Evolutionary conservation across 2,329 filamentous ascomycete species (phyloP).

Genomic region (Phialocephala subalpina): DNA sequence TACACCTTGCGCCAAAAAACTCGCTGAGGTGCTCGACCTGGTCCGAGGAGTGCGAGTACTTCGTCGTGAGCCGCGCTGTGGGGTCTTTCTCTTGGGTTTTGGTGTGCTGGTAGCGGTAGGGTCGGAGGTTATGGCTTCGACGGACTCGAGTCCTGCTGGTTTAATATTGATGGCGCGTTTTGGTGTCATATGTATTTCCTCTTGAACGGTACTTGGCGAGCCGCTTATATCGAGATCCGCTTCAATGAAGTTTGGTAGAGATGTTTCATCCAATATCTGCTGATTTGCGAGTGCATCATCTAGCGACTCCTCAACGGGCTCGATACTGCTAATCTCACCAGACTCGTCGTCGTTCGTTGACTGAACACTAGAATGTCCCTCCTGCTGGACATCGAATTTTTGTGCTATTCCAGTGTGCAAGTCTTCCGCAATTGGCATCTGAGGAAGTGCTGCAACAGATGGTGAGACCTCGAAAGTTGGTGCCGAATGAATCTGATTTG

Average conservation of each 20-base stretch:
- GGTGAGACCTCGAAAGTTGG: neutral
- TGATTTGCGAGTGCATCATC: neutral
- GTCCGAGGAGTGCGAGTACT: conserved; percentile 27
- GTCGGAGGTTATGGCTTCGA: neutral
- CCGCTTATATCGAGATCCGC: neutral
- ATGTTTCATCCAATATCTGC: neutral
- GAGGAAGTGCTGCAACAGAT: neutral
- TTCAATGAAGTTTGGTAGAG: neutral
- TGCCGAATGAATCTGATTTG: neutral
- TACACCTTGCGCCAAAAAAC: neutral
- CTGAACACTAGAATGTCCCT: neutral
- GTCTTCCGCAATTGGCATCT: neutral
- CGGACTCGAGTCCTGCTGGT: neutral
- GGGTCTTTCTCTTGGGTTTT: conserved; percentile 22
- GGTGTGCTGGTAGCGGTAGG: conserved; percentile 21
- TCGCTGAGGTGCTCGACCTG: conserved; percentile 22
- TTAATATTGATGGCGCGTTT: conserved; percentile 1
- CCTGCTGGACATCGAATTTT: neutral
- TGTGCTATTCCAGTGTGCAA: neutral
- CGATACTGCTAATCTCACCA: neutral
- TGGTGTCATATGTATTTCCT: conserved; percentile 8
- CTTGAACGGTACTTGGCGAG: neutral
- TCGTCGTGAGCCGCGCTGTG: conserved; percentile 21
- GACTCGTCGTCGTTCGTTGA: neutral
- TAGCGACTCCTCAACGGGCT: neutral